Evolutionary conservation across 306 rosid species (phyloP), one percentile per base, ranked within the genome.

Genomic region (Abrus pulchellus): DNA sequence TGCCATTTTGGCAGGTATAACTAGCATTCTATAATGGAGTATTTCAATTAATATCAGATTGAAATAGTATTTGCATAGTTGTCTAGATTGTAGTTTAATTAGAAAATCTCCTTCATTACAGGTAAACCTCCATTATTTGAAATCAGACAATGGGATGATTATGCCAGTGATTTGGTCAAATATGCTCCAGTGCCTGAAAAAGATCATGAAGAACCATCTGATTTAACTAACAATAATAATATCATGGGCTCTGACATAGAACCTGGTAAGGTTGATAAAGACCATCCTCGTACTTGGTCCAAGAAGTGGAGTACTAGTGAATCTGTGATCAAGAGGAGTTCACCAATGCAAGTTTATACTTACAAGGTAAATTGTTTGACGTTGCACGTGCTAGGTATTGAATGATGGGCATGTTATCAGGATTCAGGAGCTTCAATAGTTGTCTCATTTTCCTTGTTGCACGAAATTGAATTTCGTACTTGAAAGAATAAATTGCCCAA

Each of bases 121-220:
- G 99, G 99, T 44, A 93, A 84, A 85, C 79, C 90, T 85, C 97
- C 98, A 68, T 77, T 93, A 76, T 96, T 92, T 75, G 97, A 96
- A 86, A 57, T 93, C 70, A 97, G 99, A 75, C 88, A 80, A 9
- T 77, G 87, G 92, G 93, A 92, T 70, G 83, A 80, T 45, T 90
- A 72, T 75, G 71, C 87, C 48, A 69, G 69, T 56, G 89, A 86
- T 83, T 86, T 87, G 77, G 74, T 53, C 69, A 81, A 81, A 88
- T 81, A 85, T 64, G 78, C 81, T 81, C 87, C 89, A 65, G n/a
- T 69, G 76, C 88, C 64, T 63, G 91, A 88, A 79, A 83, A 62
- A 20, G 74, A 50, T 50, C 60, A 44, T 44, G 67, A 36, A 55
- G 92, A 87, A 74, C 75, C 59, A 64, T 13, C 83, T 12, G 88